Evolutionary conservation across 1,284 basidiomycete species (phyloP).

Genomic region (Lentinula novae-zelandiae): DNA sequence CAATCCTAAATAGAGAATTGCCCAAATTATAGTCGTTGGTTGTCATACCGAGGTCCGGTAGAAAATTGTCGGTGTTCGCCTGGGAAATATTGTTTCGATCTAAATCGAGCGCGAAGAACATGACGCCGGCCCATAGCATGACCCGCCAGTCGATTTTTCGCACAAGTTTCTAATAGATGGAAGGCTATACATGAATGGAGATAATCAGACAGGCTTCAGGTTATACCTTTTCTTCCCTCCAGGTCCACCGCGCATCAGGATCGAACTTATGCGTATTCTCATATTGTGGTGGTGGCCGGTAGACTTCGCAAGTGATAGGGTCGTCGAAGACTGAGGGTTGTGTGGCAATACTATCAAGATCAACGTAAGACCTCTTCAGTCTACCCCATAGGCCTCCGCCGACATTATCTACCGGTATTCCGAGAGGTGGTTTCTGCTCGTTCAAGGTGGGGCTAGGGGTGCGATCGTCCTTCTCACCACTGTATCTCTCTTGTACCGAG

Average conservation of each 20-base stretch:
- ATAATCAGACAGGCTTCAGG: not conserved
- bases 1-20: conserved; percentile 50
- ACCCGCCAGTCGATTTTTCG: conserved; percentile 63
- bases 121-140: conserved; percentile 61
- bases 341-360: conserved; percentile 51
- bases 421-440: conserved; percentile 28
- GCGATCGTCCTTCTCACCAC: conserved; percentile 19
- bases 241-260: conserved; percentile 66
- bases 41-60: conserved; percentile 46
- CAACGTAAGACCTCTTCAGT: conserved; percentile 21
- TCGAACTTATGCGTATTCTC: conserved; percentile 68
- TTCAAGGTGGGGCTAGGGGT: conserved; percentile 13
- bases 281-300: conserved; percentile 51
- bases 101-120: conserved; percentile 62
- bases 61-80: conserved; percentile 58
- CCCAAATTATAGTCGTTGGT: conserved; percentile 68
- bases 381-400: conserved; percentile 22
- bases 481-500: not conserved
- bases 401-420: conserved; percentile 21
- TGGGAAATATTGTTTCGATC: conserved; percentile 35
- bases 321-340: conserved; percentile 62
- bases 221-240: conserved; percentile 57
- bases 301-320: conserved; percentile 45
- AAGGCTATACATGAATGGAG: not conserved
- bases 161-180: conserved; percentile 37